Base-by-base conservation (phyloP, 495 filamentous ascomycete genomes). In the Penicillium diatomitis region DNA sequence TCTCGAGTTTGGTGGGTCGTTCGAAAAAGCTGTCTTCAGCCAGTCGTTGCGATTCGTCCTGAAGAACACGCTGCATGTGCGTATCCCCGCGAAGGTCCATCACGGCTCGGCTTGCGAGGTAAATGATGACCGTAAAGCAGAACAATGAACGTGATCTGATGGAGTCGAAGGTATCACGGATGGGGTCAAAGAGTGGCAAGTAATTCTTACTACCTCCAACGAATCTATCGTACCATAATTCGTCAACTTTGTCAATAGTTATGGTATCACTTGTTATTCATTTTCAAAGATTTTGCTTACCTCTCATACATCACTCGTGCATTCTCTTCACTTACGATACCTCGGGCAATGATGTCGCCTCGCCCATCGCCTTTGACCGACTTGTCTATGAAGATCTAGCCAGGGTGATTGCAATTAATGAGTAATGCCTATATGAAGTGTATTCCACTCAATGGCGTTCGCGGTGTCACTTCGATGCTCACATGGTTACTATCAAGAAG, bases 1-100 rank as follows among this genome's bases (percentile, higher is more conserved):
- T 70, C 44, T 72, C 69, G 9, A 72, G 56, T 37, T 70, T 72
- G 0, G 69, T 72, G 1, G 69, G 69, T 8, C 67, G 60, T 41
- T 70, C 69, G 32, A 72, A 72, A 46, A 70, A 72, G 36, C 67
- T 69, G 50, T 72, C 69, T 51, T 72, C 69, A 1, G 69, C 69
- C 8, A 72, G 50, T 32, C 69, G 51, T 37, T 72, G 69, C 4
- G 69, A 67, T 40, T 72, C 69, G 48, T 72, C 69, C 50, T 72
- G 69, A 0, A 72, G 50, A 3, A 72, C 69, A n/a, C 69, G 62
- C 39, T 72, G 69, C 56, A 72, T 52, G 43, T 72, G 65, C 1
- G 56, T 65, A 20, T 72, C 60, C n/a, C 58, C 56, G 10, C 67
- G 67, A 27, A 68, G 33, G 8, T 72, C 69, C 4, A 61, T 47